Base-by-base conservation (phyloP, 495 filamentous ascomycete species). In the Lepidopterella palustris region DNA sequence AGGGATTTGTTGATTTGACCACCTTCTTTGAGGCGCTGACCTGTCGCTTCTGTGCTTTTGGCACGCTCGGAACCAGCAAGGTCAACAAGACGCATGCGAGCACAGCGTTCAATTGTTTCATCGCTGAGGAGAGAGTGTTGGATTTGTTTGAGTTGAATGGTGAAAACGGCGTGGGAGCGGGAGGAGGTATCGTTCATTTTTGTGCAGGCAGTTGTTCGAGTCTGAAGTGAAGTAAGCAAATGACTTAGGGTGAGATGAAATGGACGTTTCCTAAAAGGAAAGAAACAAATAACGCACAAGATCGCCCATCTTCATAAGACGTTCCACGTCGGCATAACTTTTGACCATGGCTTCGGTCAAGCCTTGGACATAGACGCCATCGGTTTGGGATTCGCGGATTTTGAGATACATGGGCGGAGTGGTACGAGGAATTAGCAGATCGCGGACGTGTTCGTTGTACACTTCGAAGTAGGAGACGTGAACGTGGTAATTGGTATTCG, bases 131-230 rank as follows among this genome's bases (percentile, higher is more conserved):
- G 84, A 66, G 95, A 89, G 75, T 97, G 92, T 60, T 90, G 85
- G 60, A 99, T 97, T 71, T 97, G 92, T 74, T 97, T 97, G 27
- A 99, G 78, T 70, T 92, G 92, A 60, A 99, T 92, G 18, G 93
- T 99, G 70, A 99, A 99, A 35, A 99, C 93, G 2, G 95, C 90
- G 68, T 99, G 93, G 53, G 87, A 92, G 70, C 93, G 87, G 32
- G 86, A 91, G 24, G 87, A 92, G 20, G 91, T 97, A 73, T 99
- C 93, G 70, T 99, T 99, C 93, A 99, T 99, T 75, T 97, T 99
- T 11, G 93, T 99, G 73, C 88, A 89, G 23, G 93, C 93, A n/a
- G 83, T 86, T 1, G 93, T 97, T 31, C 93, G 87, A 61, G 84
- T 95, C 68, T 70, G 35, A 1, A 45, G n/a, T 54, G 45, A 64